phyloP scores from a whole-genome alignment of 352 stramenopile species.

The Phytopythium delawarense region DNA sequence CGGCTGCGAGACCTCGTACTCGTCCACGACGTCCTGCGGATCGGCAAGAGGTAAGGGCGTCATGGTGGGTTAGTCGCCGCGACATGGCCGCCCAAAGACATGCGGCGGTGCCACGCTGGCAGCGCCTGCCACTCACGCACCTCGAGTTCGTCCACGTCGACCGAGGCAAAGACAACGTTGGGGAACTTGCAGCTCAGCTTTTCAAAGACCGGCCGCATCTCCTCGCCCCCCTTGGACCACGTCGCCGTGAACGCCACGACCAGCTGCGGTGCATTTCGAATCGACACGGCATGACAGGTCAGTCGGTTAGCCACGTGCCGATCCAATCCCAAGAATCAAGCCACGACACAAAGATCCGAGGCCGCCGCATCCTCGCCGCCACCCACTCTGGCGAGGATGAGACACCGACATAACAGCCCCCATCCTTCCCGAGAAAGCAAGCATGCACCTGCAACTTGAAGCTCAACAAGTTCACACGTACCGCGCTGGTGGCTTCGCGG shows the following conservation, averaged over 20 bases:
- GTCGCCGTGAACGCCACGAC: slow-evolving; percentile 84
- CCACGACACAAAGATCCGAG: not conserved
- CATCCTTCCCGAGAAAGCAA: not conserved
- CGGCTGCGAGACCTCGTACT: slow-evolving; percentile 79
- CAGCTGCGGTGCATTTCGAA: slow-evolving; percentile 28
- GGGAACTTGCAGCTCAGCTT: slow-evolving; percentile 54
- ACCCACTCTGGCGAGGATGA: slow-evolving; percentile 1
- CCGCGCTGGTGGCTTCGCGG: slow-evolving; percentile 34
- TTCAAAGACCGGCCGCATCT: slow-evolving; percentile 77
- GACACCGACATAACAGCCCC: slow-evolving; percentile 1
- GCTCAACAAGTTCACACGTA: slow-evolving; percentile 17
- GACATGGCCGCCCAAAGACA: not conserved
- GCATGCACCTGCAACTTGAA: not conserved
- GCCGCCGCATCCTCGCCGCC: not conserved
- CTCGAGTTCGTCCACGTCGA: slow-evolving; percentile 77
- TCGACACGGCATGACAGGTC: not conserved
- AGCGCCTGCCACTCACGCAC: slow-evolving; percentile 9
- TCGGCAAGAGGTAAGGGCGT: no score
- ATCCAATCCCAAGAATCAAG: not conserved
- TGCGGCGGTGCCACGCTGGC: not conserved
- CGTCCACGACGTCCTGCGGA: slow-evolving; percentile 46
- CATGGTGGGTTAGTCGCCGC: not conserved
- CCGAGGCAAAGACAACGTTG: slow-evolving; percentile 55
- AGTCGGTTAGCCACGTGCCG: not conserved
- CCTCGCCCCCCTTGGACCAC: slow-evolving; percentile 82